Base-by-base conservation (phyloP, 2,329 filamentous ascomycete species). In the Ophiocordyceps camponoti-saundersi region DNA sequence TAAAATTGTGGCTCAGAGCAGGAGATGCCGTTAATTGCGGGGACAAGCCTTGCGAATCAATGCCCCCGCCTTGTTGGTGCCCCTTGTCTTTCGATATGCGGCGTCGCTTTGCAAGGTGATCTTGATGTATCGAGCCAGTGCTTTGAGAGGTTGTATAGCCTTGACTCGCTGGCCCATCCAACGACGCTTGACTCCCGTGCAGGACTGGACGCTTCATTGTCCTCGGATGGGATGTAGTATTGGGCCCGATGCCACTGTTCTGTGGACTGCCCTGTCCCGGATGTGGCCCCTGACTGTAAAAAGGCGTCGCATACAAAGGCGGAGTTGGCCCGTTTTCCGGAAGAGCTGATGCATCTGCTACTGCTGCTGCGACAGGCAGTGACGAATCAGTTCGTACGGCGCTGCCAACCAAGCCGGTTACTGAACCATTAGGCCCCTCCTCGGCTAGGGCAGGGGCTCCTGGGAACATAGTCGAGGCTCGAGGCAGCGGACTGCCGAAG, bases 101-200 rank as follows among this genome's bases (percentile, higher is more conserved):
- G 22, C 54, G 58, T 8, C 59, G 56, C 48, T 61, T 61, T 23
- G 47, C 40, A 18, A 40, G 43, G 11, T 42, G 46, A 21, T 44
- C 20, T n/a, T 52, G 51, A 32, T 53, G 52, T 21, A 40, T 29
- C 15, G 44, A 23, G n/a, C 45, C 12, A n/a, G 36, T 30, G 29
- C 20, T 41, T 11, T 52, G 55, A 22, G 46, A 32, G 23, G 10
- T 44, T 23, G 21, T 26, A 13, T 21, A 32, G 32, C 42, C 44
- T 34, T 16, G 47, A 1, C 20, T 40, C 15, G 34, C 7, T n/a
- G 32, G 40, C 6, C 26, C 39, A 36, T 40, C 40, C 2, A 30
- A 7, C 34, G 36, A 22, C 7, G 32, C 16, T 15, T 45, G 39
- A 10, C 42, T 39, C 26, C 45, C 47, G 22, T 46, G 51, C 16